Evolutionary conservation across 371 early-diverging fungal species (phyloP).

Genomic region (Smittium culicis): DNA sequence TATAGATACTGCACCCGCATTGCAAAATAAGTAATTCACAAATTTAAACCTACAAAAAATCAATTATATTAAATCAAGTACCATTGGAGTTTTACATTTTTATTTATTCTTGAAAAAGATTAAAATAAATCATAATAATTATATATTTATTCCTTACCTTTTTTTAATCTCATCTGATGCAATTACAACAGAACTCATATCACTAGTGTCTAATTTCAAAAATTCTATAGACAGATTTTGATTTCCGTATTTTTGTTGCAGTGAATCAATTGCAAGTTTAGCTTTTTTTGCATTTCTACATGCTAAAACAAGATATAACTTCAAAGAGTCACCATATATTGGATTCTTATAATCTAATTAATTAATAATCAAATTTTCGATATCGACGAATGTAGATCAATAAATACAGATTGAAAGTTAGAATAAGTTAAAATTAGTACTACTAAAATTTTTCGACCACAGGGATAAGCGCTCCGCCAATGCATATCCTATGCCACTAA

Average conservation of each 20-base stretch:
- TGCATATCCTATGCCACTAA: constrained; percentile 60
- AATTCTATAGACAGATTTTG: constrained; percentile 20
- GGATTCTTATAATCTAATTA: neutral
- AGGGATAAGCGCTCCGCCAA: constrained; percentile 46
- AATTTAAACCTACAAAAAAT: constrained; percentile 1
- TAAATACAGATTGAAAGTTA: neutral
- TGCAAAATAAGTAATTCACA: constrained; percentile 43
- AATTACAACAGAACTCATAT: constrained; percentile 32
- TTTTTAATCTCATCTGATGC: constrained; percentile 16
- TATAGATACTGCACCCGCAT: constrained; percentile 63
- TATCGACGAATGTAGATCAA: neutral
- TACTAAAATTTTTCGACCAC: neutral
- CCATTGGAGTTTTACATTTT: too few relatives aligned
- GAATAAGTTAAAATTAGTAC: too few relatives aligned
- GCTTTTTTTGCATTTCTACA: constrained; percentile 55
- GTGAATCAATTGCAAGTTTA: constrained; percentile 34
- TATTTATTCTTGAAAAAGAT: too few relatives aligned
- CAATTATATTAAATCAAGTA: too few relatives aligned
- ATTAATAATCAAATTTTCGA: neutral
- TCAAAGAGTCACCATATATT: neutral
- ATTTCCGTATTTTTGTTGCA: constrained; percentile 35
- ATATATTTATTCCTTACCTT: constrained; percentile 21
- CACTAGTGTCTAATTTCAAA: constrained; percentile 41
- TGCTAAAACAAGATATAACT: constrained; percentile 37
- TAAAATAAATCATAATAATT: neutral